Conservation (phyloP, 2,329 filamentous ascomycete genomes). For the Colletotrichum neosansevieriae region DNA sequence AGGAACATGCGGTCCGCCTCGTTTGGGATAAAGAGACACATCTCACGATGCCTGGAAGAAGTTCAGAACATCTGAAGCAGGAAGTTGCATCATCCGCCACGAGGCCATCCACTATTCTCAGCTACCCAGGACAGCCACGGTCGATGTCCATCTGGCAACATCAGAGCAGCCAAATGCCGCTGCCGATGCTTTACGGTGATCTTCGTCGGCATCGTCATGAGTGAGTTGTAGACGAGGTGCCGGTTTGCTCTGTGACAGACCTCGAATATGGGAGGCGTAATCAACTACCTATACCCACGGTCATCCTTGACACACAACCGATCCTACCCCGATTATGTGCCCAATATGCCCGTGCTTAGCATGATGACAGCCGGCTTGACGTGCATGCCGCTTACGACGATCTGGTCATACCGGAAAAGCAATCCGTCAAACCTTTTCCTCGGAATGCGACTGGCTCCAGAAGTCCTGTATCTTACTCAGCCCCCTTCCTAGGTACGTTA, state of each 20-base stretch:
- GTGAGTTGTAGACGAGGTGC: background rate
- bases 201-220: background rate
- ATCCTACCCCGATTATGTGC: background rate
- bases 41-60: background rate
- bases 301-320: constrained; percentile 1
- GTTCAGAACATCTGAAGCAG: too few relatives aligned
- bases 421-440: background rate
- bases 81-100: too few relatives aligned
- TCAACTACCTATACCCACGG: background rate
- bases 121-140: too few relatives aligned
- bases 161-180: background rate
- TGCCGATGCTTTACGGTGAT: background rate
- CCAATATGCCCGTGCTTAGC: constrained; percentile 4
- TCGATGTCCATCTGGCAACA: too few relatives aligned
- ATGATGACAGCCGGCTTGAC: constrained; percentile 5
- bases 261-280: background rate
- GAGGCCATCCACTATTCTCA: too few relatives aligned
- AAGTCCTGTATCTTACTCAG: background rate
- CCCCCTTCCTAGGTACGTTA: background rate
- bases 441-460: constrained; percentile 6
- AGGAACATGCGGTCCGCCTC: background rate
- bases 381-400: constrained; percentile 1
- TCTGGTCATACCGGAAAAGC: background rate
- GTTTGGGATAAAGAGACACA: background rate
- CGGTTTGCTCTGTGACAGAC: background rate